Evolutionary conservation across 495 filamentous ascomycete species (phyloP), one percentile per base, ranked within the genome.

Genomic region (Aspergillus bertholletiae): DNA sequence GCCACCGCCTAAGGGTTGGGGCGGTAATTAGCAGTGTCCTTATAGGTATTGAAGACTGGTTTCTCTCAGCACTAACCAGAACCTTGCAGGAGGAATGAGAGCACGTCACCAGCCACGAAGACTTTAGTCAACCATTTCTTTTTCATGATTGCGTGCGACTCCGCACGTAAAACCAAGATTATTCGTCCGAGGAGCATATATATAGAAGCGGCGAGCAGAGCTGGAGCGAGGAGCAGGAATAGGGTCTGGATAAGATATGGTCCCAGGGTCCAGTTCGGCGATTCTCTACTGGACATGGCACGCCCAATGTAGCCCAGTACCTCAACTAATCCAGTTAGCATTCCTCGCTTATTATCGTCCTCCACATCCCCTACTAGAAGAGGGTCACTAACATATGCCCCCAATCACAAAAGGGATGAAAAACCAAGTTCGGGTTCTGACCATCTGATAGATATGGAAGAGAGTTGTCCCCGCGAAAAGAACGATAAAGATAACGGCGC

Each of bases 371-470:
- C 6, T 13, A 32, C 27, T 13, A 7, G 12, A 17, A 15, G 12
- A 20, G 35, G 0, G 5, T 11, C 27, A 74, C 74, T 60, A 72
- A 84, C 81, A 81, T 13, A 76, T 43, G 27, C 79, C 76, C 8
- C 82, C 84, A 22, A 85, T 58, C 4, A 80, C 24, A 26, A 86
- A 72, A 0, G 85, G 79, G 13, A 79, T 76, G 51, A 86, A 84
- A 60, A 81, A 86, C 82, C 81, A 87, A 15, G 80, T 81, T 51
- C 69, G 66, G 18, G 66, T 74, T 40, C 60, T 69, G 37, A 74
- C 34, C 12, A 86, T 50, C 49, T 82, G 75, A 41, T 65, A 71
- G 22, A 59, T 22, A 53, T 88, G 85, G 5, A 68, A 52, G 6
- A 71, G 18, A 7, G 78, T 63, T 2, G 74, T 63, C 13, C 44